These are phyloP conservation scores for Theileria luwenshuni DNA, from an alignment of 169 alveolate genomes.

Conservation along the genomic window DNA sequence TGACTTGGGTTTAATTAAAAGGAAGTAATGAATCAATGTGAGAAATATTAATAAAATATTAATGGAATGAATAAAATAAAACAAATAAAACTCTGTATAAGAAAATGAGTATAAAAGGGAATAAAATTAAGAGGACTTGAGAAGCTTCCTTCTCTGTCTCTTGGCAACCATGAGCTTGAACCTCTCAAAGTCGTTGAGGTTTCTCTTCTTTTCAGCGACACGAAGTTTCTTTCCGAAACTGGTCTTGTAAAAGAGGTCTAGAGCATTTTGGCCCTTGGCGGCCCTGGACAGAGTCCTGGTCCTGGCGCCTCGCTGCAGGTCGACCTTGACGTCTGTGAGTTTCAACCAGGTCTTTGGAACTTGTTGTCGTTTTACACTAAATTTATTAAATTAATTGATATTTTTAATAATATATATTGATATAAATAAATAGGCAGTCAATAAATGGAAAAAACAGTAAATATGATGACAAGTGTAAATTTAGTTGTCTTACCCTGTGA, in stretches of 20 bases:
- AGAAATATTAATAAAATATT: too few relatives aligned
- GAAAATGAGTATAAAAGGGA: too few relatives aligned
- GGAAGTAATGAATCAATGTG: too few relatives aligned
- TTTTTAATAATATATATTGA: neutral
- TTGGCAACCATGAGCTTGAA: slow-evolving; percentile 81
- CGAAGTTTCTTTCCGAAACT: slow-evolving; percentile 82
- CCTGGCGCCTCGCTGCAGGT: slow-evolving; percentile 86
- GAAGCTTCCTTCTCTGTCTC: slow-evolving; percentile 68
- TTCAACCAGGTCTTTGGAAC: slow-evolving; percentile 86
- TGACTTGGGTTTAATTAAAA: too few relatives aligned
- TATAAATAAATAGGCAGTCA: neutral
- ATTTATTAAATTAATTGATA: neutral
- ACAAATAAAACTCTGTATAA: too few relatives aligned
- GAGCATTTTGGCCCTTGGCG: slow-evolving; percentile 72
- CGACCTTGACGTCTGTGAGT: slow-evolving; percentile 84
- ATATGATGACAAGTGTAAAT: too few relatives aligned
- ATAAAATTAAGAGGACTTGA: too few relatives aligned
- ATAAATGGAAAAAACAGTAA: neutral
- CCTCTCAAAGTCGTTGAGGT: slow-evolving; percentile 87
- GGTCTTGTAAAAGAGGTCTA: slow-evolving; percentile 79
- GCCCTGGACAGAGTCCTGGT: slow-evolving; percentile 82
- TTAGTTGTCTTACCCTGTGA: slow-evolving; percentile 87
- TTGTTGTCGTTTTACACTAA: slow-evolving; percentile 85
- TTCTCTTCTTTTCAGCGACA: slow-evolving; percentile 70
- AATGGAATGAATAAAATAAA: too few relatives aligned